Conservation (phyloP, 129 eudicot species). For the Sambucus nigra region DNA sequence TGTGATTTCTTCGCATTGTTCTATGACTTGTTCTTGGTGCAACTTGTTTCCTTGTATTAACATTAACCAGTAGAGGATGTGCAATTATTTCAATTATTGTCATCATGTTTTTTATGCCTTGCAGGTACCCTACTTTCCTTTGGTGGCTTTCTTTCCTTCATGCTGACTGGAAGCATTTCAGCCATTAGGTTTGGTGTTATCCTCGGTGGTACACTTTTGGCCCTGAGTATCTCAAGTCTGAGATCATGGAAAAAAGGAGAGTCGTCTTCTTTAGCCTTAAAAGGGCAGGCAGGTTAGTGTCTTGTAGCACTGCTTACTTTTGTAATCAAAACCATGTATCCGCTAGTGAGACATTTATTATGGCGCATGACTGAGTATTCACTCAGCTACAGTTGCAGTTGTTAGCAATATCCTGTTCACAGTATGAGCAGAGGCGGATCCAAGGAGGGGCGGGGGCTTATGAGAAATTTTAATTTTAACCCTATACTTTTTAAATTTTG, state of each 20-base stretch:
- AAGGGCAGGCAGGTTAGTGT: conserved; percentile 85
- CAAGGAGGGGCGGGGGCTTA: no score
- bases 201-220: conserved; percentile 91
- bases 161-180: conserved; percentile 78
- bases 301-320: neutral
- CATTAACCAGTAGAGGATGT: neutral
- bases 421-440: no score
- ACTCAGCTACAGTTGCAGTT: no score
- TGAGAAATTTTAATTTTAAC: no score
- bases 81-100: neutral
- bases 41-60: neutral
- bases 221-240: conserved; percentile 62
- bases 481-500: no score
- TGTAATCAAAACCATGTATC: neutral
- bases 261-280: conserved; percentile 42
- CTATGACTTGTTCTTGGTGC: conserved; percentile 2
- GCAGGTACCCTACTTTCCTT: conserved; percentile 62
- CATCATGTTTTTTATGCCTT: conserved; percentile 17
- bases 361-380: no score
- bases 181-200: conserved; percentile 87
- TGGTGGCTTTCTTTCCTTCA: conserved; percentile 79
- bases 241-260: conserved; percentile 89
- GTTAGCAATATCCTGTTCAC: no score
- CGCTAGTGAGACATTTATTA: neutral
- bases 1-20: neutral